phyloP scores from a whole-genome alignment of 805 yeast species.

The Zygotorulaspora sp. region DNA sequence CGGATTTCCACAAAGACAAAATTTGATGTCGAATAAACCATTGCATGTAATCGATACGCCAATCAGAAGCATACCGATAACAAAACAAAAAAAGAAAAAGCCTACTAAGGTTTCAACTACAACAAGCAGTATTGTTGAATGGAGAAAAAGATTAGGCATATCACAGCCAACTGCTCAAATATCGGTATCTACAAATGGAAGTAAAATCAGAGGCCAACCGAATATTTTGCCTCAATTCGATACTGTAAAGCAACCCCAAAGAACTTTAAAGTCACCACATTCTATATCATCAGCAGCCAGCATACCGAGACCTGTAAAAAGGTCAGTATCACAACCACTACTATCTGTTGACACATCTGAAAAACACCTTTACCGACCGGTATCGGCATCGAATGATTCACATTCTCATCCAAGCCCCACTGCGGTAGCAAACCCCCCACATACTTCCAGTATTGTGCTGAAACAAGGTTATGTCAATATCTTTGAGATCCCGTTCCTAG shows the following conservation, averaged over 20 bases:
- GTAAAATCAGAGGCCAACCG: neutral
- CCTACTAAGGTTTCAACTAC: conserved; percentile 31
- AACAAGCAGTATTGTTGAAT: conserved; percentile 36
- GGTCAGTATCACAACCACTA: conserved; percentile 3
- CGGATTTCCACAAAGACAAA: conserved; percentile 19
- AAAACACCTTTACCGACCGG: neutral
- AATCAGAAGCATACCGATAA: conserved; percentile 26
- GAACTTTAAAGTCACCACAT: neutral
- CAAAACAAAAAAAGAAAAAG: conserved; percentile 29
- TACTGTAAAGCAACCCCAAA: neutral
- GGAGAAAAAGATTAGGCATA: conserved; percentile 36
- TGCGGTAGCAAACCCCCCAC: neutral
- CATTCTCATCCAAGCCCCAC: no score
- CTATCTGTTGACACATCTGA: conserved; percentile 1
- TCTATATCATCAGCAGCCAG: neutral
- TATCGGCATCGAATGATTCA: neutral
- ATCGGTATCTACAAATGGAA: neutral
- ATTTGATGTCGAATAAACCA: conserved; percentile 21
- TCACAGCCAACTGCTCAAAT: conserved; percentile 5
- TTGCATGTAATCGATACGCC: conserved; percentile 31
- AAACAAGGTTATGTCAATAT: conserved; percentile 29
- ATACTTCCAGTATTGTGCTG: conserved; percentile 13
- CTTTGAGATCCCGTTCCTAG: conserved; percentile 26
- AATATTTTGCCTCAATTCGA: conserved; percentile 2
- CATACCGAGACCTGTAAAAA: conserved; percentile 1